Percentiles rank a stretch among this genome's conserved stretches.
phyloP scores from a whole-genome alignment of 2,329 filamentous ascomycete species.

The Pseudomassariella vexata region DNA sequence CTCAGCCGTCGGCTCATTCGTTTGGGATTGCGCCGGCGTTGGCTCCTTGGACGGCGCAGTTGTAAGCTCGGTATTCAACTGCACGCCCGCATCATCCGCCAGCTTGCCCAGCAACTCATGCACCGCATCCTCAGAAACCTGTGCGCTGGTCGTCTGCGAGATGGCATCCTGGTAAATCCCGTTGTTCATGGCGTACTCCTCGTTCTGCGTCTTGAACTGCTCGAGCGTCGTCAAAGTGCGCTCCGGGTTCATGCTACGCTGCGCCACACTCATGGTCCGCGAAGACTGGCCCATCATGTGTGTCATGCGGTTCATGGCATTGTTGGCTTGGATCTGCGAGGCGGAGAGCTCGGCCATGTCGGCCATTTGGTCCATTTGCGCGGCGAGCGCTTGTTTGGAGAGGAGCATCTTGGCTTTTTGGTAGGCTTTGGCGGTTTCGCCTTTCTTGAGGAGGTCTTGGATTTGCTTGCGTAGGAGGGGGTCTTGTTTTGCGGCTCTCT shows the following conservation, averaged over 20 bases:
- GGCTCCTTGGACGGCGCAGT: constrained; percentile 48
- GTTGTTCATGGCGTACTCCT: constrained; percentile 59
- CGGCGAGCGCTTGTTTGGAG: constrained; percentile 54
- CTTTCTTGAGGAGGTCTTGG: constrained; percentile 56
- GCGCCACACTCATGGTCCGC: constrained; percentile 51
- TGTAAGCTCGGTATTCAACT: constrained; percentile 70
- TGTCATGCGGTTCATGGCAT: constrained; percentile 60
- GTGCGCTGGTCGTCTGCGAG: constrained; percentile 65
- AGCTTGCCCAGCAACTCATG: constrained; percentile 80
- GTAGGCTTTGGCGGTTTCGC: constrained; percentile 57
- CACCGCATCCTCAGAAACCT: constrained; percentile 77
- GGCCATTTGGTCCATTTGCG: constrained; percentile 60
- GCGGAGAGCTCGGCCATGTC: constrained; percentile 58
- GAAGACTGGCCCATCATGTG: constrained; percentile 57
- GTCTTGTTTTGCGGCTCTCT: constrained; percentile 56
- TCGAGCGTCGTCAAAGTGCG: constrained; percentile 56
- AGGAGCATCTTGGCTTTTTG: constrained; percentile 59
- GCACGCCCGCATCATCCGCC: constrained; percentile 81
- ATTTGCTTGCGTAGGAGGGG: constrained; percentile 58
- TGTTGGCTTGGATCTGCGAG: constrained; percentile 59
- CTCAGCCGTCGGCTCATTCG: constrained; percentile 6
- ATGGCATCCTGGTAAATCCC: constrained; percentile 85
- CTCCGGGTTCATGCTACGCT: constrained; percentile 54
- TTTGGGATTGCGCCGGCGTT: constrained; percentile 2
- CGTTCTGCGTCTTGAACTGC: constrained; percentile 56